These are phyloP conservation scores for Zalaria sp. DNA, from an alignment of 2,329 filamentous ascomycete genomes.

Conservation along the genomic window DNA sequence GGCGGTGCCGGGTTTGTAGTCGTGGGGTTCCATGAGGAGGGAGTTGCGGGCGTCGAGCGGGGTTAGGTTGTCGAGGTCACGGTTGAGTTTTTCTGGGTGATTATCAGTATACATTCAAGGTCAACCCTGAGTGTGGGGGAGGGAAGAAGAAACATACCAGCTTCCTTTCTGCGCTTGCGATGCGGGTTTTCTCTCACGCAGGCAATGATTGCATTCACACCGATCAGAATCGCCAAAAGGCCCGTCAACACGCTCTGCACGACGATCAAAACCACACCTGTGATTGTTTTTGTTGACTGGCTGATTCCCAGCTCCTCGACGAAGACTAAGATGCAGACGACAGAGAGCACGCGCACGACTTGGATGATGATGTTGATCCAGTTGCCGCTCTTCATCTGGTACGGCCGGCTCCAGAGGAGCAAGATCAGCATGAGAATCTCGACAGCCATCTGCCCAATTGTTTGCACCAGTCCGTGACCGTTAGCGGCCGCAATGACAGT, in stretches of 20 bases:
- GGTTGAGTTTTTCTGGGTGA: constrained; percentile 55
- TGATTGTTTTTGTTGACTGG: constrained; percentile 87
- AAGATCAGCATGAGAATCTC: constrained; percentile 68
- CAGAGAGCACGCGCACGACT: constrained; percentile 74
- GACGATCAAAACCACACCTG: constrained; percentile 84
- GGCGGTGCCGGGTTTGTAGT: constrained; percentile 22
- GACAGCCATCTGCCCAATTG: constrained; percentile 63
- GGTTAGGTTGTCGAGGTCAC: constrained; percentile 70
- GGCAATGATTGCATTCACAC: constrained; percentile 72
- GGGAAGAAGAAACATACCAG: constrained; percentile 51
- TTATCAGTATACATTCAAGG: not conserved
- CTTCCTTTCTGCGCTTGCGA: constrained; percentile 73
- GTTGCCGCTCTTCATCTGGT: constrained; percentile 73
- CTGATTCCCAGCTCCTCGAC: constrained; percentile 83
- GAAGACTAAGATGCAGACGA: constrained; percentile 80
- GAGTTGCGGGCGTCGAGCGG: constrained; percentile 79
- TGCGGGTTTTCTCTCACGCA: constrained; percentile 84
- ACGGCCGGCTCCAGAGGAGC: constrained; percentile 75
- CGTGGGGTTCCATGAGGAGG: constrained; percentile 54
- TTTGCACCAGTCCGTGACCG: constrained; percentile 72
- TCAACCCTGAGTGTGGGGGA: not conserved
- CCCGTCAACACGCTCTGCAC: constrained; percentile 76
- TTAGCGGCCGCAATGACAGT: constrained; percentile 73
- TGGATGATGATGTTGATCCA: constrained; percentile 91
- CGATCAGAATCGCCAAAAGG: constrained; percentile 72